Conservation (phyloP, 1,284 basidiomycete species). For the Cutaneotrichosporon mucoides region DNA sequence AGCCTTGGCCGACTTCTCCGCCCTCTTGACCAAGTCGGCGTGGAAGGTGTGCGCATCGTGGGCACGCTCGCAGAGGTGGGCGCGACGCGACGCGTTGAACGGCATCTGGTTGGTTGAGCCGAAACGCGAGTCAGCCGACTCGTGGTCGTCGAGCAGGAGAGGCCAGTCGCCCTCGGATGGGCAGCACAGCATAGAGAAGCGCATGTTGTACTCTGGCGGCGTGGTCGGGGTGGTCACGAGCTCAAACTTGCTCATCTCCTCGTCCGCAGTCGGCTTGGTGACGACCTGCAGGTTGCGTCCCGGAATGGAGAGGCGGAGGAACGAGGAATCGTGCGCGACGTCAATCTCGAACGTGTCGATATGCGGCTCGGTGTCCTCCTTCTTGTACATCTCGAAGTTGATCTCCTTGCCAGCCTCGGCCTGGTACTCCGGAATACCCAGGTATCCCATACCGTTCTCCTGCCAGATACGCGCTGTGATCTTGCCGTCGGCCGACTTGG, state of each 20-base stretch:
- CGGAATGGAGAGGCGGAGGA: constrained; percentile 35
- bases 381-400: constrained; percentile 28
- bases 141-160: constrained; percentile 46
- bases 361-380: constrained; percentile 16
- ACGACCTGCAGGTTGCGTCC: constrained; percentile 29
- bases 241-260: constrained; percentile 7
- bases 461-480: constrained; percentile 32
- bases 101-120: constrained; percentile 43
- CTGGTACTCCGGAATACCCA: constrained; percentile 28
- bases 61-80: constrained; percentile 37
- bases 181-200: constrained; percentile 47
- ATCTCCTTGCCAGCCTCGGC: constrained; percentile 17
- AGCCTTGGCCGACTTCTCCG: not conserved
- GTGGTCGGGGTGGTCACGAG: not conserved
- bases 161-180: constrained; percentile 47
- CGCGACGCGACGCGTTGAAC: constrained; percentile 41
- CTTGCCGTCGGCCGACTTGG: constrained; percentile 13
- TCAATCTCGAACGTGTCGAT: constrained; percentile 34
- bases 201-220: constrained; percentile 31
- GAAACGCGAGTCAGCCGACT: constrained; percentile 43
- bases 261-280: constrained; percentile 13
- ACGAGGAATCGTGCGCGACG: constrained; percentile 33
- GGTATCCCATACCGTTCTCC: constrained; percentile 36
- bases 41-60: constrained; percentile 30
- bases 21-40: constrained; percentile 5